Base-by-base conservation (phyloP, 2,329 filamentous ascomycete species). In the Sclerotinia sclerotiorum region DNA sequence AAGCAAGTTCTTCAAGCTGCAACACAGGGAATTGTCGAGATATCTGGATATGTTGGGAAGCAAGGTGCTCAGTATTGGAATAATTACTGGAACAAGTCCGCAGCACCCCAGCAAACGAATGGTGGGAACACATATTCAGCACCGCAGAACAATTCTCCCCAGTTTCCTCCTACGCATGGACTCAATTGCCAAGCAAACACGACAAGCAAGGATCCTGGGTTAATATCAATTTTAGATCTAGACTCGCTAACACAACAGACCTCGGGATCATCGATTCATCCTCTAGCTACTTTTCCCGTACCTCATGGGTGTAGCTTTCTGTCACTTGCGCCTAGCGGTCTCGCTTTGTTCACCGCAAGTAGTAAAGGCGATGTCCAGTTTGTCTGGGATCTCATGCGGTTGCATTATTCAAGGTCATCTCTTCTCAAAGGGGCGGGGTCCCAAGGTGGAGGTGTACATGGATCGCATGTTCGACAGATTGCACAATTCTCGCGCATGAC, bases 401-500 rank as follows among this genome's bases (percentile, higher is more conserved):
- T 87, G 58, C 87, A 89, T 76, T 81, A 86, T 77, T 87, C 85
- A 55, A 88, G 86, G 73, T 85, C 85, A 10, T 89, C 87, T 3
- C 82, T 85, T 27, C 78, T 89, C 24, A 87, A 88, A 74, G 54
- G 77, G 82, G 57, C 82, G 11, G 35, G 29, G 80, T 19, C 83
- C 84, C 52, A 83, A 81, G 69, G 68, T 19, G 71, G 65, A 10
- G 71, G 74, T 48, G 32, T 69, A 55, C 73, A 75, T 60, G 84
- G 86, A 0, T 85, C 85, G 7, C 83, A 86, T 68, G 91, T 97
- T 44, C 89, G 93, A 60, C 92, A 97, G 77, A 84, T 97, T 70
- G 92, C 93, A 10, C 88, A 94, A 70, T 97, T 97, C 76, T 92
- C 92, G 27, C 89, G 95, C 52, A 90, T 97, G 86, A 98, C 94